Conservation (phyloP, 768 basidiomycete genomes). For the Phylloporus rhodoxanthus region DNA sequence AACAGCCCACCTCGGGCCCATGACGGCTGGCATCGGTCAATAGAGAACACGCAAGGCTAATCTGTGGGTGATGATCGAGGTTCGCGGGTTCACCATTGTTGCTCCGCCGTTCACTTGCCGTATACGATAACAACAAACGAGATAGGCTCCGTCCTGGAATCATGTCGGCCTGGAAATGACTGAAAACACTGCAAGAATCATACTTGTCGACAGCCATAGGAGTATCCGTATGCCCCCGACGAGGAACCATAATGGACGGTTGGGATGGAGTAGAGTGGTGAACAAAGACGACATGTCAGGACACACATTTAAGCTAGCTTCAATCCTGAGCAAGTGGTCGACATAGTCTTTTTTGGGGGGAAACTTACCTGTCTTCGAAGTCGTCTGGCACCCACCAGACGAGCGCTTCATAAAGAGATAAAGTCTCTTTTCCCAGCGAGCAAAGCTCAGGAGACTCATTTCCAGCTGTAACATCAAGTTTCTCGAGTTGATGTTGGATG, state of each 20-base stretch:
- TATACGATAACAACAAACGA: slow-evolving; percentile 38
- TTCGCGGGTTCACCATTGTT: slow-evolving; percentile 22
- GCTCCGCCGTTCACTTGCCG: slow-evolving; percentile 20
- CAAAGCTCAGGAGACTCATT: slow-evolving; percentile 20
- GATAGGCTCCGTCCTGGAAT: slow-evolving; percentile 40
- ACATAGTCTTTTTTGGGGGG: background rate
- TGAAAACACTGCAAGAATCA: slow-evolving; percentile 1
- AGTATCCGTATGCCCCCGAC: slow-evolving; percentile 45
- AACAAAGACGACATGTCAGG: slow-evolving; percentile 38
- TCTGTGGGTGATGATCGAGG: slow-evolving; percentile 33
- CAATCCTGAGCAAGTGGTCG: background rate
- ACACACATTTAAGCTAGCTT: slow-evolving; percentile 35
- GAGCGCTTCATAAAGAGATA: slow-evolving; percentile 50
- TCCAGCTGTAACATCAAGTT: slow-evolving; percentile 27
- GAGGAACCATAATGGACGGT: slow-evolving; percentile 50
- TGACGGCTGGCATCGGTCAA: slow-evolving; percentile 39
- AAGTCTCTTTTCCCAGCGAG: slow-evolving; percentile 36
- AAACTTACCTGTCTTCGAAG: slow-evolving; percentile 31
- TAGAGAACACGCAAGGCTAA: slow-evolving; percentile 45
- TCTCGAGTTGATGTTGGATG: slow-evolving; percentile 36
- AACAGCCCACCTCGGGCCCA: slow-evolving; percentile 37
- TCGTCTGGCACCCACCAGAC: slow-evolving; percentile 45
- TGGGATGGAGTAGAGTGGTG: slow-evolving; percentile 42
- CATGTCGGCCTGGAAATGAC: slow-evolving; percentile 5
- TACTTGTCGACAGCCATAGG: slow-evolving; percentile 46